Conservation (phyloP, 78 protist genomes). For the Dictyostelium intermedium region DNA sequence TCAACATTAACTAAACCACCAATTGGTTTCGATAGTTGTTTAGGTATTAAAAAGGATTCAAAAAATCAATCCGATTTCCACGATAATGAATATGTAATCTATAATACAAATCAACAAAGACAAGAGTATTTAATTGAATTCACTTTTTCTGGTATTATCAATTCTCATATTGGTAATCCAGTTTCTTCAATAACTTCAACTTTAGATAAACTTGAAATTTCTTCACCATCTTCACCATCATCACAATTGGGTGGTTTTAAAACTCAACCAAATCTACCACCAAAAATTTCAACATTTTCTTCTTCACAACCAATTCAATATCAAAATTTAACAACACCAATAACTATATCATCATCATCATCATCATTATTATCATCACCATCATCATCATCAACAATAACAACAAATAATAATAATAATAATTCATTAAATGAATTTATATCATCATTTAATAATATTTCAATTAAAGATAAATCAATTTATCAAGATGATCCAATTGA, state of each 20-base stretch:
- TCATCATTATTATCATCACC: background rate
- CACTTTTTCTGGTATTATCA: background rate
- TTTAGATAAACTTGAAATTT: too few species aligned
- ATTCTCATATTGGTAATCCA: background rate
- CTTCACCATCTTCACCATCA: background rate
- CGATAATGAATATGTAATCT: conserved; percentile 77
- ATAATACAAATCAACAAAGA: conserved; percentile 48
- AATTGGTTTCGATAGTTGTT: conserved; percentile 55
- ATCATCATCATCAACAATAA: background rate
- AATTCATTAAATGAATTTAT: background rate
- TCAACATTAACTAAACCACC: conserved; percentile 62
- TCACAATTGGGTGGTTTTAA: too few species aligned
- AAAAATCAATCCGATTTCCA: conserved; percentile 40
- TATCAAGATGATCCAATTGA: background rate
- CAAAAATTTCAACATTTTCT: background rate
- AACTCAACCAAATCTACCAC: too few species aligned
- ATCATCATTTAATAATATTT: background rate
- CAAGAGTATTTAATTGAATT: conserved; percentile 72
- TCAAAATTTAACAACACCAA: too few species aligned
- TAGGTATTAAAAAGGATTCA: conserved; percentile 25
- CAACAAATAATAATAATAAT: background rate
- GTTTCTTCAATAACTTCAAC: background rate
- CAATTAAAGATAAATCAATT: background rate
- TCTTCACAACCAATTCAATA: background rate
- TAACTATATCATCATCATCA: background rate